Percentiles rank a stretch among this genome's conserved stretches.
phyloP scores from a whole-genome alignment of 345 rosid species.

The Leavenworthia alabamica region DNA sequence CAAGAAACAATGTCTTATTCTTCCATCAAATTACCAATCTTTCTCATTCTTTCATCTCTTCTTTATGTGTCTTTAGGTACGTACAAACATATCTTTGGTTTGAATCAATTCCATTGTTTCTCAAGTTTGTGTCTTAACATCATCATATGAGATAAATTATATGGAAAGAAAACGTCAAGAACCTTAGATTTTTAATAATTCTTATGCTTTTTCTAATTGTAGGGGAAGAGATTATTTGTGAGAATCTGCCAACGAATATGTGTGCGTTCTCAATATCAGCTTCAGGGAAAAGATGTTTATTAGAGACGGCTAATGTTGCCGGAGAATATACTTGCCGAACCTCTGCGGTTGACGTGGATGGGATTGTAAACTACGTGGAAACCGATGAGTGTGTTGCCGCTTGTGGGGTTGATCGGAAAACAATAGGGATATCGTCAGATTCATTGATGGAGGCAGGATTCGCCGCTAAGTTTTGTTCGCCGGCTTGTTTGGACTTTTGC shows the following conservation, averaged over 20 bases:
- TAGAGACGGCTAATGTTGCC: conserved; percentile 55
- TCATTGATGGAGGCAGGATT: conserved; percentile 69
- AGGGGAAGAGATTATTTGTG: conserved; percentile 61
- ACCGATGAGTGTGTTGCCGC: conserved; percentile 61
- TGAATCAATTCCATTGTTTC: neutral
- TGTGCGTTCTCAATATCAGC: conserved; percentile 72
- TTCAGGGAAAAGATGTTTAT: conserved; percentile 71
- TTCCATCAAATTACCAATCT: conserved; percentile 42
- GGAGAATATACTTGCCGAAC: conserved; percentile 73
- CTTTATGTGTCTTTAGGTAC: conserved; percentile 66
- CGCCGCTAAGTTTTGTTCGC: conserved; percentile 74
- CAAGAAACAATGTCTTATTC: conserved; percentile 44
- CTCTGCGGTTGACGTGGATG: conserved; percentile 71
- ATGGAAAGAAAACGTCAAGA: neutral
- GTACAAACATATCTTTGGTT: conserved; percentile 5
- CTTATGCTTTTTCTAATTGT: neutral
- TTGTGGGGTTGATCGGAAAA: conserved; percentile 77
- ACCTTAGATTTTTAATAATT: neutral
- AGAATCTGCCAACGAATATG: conserved; percentile 53
- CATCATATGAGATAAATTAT: neutral
- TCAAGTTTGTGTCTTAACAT: too few relatives aligned
- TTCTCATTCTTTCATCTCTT: conserved; percentile 54
- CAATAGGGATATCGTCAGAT: conserved; percentile 89
- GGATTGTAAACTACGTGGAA: conserved; percentile 67
- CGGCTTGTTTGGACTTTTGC: conserved; percentile 59